Evolutionary conservation across 257 asterid genomes (phyloP).

Genomic region (Nicotiana paniculata): DNA sequence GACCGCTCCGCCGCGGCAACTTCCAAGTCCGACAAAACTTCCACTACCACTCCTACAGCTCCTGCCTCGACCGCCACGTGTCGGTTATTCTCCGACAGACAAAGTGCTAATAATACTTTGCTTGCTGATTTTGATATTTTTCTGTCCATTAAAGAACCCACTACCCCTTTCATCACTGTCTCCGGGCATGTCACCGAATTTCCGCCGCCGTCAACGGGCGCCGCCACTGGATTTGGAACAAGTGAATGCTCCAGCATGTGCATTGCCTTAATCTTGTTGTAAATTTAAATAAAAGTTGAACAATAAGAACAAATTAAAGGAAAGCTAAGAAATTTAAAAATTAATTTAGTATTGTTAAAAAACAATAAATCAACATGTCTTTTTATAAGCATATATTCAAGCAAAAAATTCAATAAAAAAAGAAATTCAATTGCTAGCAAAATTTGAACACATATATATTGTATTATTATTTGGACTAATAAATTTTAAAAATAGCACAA

Average conservation of each 20-base stretch:
- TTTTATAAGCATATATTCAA: neutral
- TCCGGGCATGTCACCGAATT: slow-evolving; percentile 29
- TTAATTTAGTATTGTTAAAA: too few relatives aligned
- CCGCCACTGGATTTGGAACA: slow-evolving; percentile 52
- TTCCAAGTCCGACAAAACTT: slow-evolving; percentile 61
- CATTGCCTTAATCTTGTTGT: slow-evolving; percentile 31
- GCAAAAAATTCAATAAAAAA: too few relatives aligned
- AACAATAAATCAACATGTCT: too few relatives aligned
- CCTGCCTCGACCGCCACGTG: slow-evolving; percentile 61
- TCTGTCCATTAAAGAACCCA: slow-evolving; percentile 43
- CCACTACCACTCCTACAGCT: slow-evolving; percentile 68
- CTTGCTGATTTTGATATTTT: slow-evolving; percentile 54
- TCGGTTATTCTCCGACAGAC: slow-evolving; percentile 54
- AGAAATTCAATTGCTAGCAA: too few relatives aligned
- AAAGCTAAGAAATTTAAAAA: too few relatives aligned
- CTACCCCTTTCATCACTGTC: slow-evolving; percentile 46
- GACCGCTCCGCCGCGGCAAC: slow-evolving; percentile 59
- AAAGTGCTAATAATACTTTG: slow-evolving; percentile 61
- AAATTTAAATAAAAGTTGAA: neutral
- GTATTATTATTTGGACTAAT: too few relatives aligned
- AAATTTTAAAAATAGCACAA: too few relatives aligned
- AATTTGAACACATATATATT: too few relatives aligned
- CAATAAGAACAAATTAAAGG: neutral
- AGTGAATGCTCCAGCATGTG: slow-evolving; percentile 56
- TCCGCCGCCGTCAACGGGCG: slow-evolving; percentile 21